phyloP scores from a whole-genome alignment of 1,284 basidiomycete genomes.

The Microstroma glucosiphilum region DNA sequence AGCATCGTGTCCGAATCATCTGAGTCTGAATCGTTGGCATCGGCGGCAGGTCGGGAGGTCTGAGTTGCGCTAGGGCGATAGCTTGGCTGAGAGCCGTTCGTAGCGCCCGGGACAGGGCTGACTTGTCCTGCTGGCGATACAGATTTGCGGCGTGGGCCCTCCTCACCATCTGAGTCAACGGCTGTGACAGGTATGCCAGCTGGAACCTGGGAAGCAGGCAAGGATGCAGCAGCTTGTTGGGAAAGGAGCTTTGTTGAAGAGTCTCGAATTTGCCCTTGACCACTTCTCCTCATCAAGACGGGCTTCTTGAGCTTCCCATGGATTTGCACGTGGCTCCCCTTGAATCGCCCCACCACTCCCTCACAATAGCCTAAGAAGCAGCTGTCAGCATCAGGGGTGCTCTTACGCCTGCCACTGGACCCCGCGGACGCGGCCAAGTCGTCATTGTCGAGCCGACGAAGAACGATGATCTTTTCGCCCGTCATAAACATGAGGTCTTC shows the following conservation, averaged over 20 bases:
- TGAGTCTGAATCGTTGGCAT: conserved; percentile 19
- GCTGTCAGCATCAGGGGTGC: conserved; percentile 13
- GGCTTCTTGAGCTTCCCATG: conserved; percentile 72
- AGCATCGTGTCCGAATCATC: conserved; percentile 40
- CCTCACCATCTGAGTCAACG: conserved; percentile 41
- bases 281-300: conserved; percentile 53
- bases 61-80: no score
- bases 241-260: conserved; percentile 39
- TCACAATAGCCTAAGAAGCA: conserved; percentile 66
- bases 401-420: conserved; percentile 5
- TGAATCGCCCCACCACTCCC: conserved; percentile 79
- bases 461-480: conserved; percentile 45
- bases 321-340: conserved; percentile 64
- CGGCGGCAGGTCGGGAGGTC: background rate
- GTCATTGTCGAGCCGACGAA: conserved; percentile 37
- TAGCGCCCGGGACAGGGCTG: no score
- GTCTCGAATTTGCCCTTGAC: conserved; percentile 31
- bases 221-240: conserved; percentile 32
- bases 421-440: background rate
- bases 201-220: conserved; percentile 31
- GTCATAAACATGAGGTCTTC: conserved; percentile 48
- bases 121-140: background rate
- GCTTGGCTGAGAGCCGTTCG: no score
- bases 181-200: conserved; percentile 36
- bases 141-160: conserved; percentile 13